Evolutionary conservation across 2,329 filamentous ascomycete genomes (phyloP).

Genomic region (Diplodia sapinea): DNA sequence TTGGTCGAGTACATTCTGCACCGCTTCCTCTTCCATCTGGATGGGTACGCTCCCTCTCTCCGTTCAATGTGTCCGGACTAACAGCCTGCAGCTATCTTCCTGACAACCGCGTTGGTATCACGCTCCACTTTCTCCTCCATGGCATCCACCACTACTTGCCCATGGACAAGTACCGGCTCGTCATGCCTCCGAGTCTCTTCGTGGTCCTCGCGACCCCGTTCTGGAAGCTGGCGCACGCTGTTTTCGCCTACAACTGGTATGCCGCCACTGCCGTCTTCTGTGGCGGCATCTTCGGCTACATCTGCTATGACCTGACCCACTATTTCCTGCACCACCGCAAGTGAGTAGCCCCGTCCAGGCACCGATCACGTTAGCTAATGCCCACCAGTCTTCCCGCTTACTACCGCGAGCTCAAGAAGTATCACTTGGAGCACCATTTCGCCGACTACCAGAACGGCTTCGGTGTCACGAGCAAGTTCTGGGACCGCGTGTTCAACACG

Average conservation of each 20-base stretch:
- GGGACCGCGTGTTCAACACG: constrained; percentile 91
- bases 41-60: constrained; percentile 67
- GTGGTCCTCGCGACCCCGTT: constrained; percentile 83
- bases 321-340: constrained; percentile 98
- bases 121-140: constrained; percentile 89
- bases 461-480: constrained; percentile 94
- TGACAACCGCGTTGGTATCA: constrained; percentile 86
- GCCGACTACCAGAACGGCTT: constrained; percentile 98
- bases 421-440: constrained; percentile 96
- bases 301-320: constrained; percentile 96
- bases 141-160: constrained; percentile 98
- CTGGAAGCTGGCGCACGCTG: constrained; percentile 83
- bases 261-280: constrained; percentile 79
- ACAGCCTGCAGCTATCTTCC: constrained; percentile 72
- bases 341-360: constrained; percentile 51
- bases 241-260: constrained; percentile 88
- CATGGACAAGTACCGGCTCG: constrained; percentile 97
- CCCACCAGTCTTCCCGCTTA: constrained; percentile 72
- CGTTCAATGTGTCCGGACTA: constrained; percentile 1
- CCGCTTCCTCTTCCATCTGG: constrained; percentile 90
- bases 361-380: constrained; percentile 32
- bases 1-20: constrained; percentile 89
- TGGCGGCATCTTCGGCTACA: constrained; percentile 92
- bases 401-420: constrained; percentile 94
- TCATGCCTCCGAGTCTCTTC: constrained; percentile 95